These are phyloP conservation scores for Durotheca rogersii DNA, from an alignment of 495 filamentous ascomycete genomes.

Conservation along the genomic window DNA sequence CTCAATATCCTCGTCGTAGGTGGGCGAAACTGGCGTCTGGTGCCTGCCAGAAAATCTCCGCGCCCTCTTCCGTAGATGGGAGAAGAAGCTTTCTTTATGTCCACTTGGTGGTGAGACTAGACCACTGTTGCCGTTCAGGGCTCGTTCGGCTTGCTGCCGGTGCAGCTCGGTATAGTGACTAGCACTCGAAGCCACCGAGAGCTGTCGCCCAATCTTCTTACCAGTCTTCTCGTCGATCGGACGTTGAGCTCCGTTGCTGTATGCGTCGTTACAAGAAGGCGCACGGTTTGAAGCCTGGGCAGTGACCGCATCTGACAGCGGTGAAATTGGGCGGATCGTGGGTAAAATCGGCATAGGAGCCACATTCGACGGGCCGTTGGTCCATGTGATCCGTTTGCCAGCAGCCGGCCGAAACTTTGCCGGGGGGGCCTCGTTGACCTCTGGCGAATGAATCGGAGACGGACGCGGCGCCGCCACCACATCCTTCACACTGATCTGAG, in stretches of 20 bases:
- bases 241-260: conserved; percentile 33
- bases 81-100: conserved; percentile 95
- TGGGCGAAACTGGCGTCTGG: conserved; percentile 70
- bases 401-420: conserved; percentile 61
- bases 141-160: conserved; percentile 86
- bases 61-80: conserved; percentile 91
- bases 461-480: conserved; percentile 49
- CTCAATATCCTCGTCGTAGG: conserved; percentile 76
- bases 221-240: conserved; percentile 65
- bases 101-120: conserved; percentile 63
- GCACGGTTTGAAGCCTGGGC: conserved; percentile 69
- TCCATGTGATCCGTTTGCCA: conserved; percentile 83
- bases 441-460: conserved; percentile 59
- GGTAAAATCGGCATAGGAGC: conserved; percentile 98
- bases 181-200: conserved; percentile 91
- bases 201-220: conserved; percentile 94
- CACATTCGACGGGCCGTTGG: conserved; percentile 72
- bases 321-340: conserved; percentile 92
- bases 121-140: conserved; percentile 77
- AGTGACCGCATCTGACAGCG: conserved; percentile 85
- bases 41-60: conserved; percentile 89
- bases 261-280: conserved; percentile 51
- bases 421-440: conserved; percentile 48
- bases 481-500: conserved; percentile 25
- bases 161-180: conserved; percentile 86